These are phyloP conservation scores for Piper longum DNA, from an alignment of 164 flowering plant species.

Conservation along the genomic window DNA sequence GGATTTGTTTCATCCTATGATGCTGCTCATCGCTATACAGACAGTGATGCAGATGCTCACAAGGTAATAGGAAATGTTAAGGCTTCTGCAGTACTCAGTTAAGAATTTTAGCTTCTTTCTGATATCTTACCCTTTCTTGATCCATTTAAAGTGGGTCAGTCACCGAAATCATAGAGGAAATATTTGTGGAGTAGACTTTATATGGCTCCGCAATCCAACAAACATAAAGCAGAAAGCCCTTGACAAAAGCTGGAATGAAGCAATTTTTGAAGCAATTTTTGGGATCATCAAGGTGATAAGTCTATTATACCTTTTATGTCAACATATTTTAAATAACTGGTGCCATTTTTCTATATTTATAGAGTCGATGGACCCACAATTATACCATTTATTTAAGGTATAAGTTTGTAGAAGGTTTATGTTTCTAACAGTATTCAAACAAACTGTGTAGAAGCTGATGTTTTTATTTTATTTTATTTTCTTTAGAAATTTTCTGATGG, in stretches of 20 bases:
- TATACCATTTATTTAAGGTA: too few species aligned
- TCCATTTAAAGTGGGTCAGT: slow-evolving; percentile 71
- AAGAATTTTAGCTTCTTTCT: not conserved
- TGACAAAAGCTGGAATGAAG: slow-evolving; percentile 83
- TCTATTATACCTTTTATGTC: not conserved
- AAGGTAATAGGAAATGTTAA: slow-evolving; percentile 35
- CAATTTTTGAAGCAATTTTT: slow-evolving; percentile 79
- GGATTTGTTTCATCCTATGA: slow-evolving; percentile 97
- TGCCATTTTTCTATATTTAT: too few species aligned
- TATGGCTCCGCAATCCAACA: slow-evolving; percentile 90
- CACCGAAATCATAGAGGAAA: slow-evolving; percentile 92
- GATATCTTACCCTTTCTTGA: slow-evolving; percentile 1
- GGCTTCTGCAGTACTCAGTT: not conserved
- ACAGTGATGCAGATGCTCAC: slow-evolving; percentile 76
- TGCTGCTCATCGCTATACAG: slow-evolving; percentile 79
- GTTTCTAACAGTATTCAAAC: too few species aligned
- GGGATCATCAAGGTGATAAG: slow-evolving; percentile 72
- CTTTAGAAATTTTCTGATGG: too few species aligned
- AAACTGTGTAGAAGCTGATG: too few species aligned
- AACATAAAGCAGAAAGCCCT: slow-evolving; percentile 50
- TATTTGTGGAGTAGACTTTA: slow-evolving; percentile 93
- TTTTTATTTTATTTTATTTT: too few species aligned
- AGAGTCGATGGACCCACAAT: too few species aligned
- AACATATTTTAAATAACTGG: too few species aligned
- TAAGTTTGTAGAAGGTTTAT: too few species aligned